Evolutionary conservation across 257 asterid genomes (phyloP), one percentile per base, ranked within the genome.

Genomic region (Jacaranda mimosifolia): DNA sequence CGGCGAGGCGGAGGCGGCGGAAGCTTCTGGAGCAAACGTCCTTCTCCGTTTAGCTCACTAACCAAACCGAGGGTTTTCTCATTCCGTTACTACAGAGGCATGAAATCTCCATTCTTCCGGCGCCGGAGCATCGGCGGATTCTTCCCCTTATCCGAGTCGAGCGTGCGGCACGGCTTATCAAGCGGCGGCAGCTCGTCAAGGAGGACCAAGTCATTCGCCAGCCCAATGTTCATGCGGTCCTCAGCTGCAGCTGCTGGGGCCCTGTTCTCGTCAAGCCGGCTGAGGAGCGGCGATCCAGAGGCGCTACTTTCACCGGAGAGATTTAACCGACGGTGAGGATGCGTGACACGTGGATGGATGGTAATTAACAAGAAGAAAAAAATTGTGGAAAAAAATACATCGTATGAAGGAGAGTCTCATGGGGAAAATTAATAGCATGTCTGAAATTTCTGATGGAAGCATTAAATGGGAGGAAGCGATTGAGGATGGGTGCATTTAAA

Each of bases 251-350:
- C 83, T 10, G 86, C 75, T 6, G 85, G 83, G 3, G 81, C 84
- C n/a, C n/a, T 73, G 15, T 92, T 86, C 84, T 89, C 94, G 45
- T 92, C 99, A 72, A 96, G 99, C 88, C 87, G 99, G 90, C 87
- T 89, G 9, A 72, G 98, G 77, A 91, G 97, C 76, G 99, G 97
- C 75, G 99, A 96, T 77, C 99, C 99, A 11, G 99, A 96, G 71
- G 98, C 98, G 42, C 82, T 96, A 32, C 81, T 96, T 10, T 96
- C 99, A 39, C 98, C 99, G 84, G 98, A 96, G 88, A 86, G 99
- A 69, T 88, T 56, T 70, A 90, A 66, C 86, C 72, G 96, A 80
- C 91, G 99, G 87, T 88, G 90, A 88, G 38, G 82, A 81, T 76
- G 48, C 39, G 0, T 0, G 86, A 84, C 94, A 88, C 94, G 97